These are phyloP conservation scores for Kwoniella europaea DNA, from an alignment of 768 basidiomycete species.

Conservation along the genomic window DNA sequence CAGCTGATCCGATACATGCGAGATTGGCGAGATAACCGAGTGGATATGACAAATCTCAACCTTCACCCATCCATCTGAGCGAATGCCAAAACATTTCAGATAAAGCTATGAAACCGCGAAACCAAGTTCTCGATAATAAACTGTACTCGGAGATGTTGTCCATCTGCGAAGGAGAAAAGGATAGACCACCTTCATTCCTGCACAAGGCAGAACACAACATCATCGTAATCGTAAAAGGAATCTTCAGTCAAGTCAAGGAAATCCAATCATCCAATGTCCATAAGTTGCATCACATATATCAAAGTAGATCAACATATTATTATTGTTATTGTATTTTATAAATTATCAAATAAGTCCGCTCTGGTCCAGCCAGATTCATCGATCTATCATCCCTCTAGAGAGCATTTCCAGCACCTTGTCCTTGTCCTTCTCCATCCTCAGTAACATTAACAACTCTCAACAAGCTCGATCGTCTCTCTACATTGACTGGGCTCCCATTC, in stretches of 20 bases:
- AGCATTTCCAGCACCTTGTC: background rate
- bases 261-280: background rate
- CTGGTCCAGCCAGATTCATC: constrained; percentile 6
- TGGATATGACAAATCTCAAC: background rate
- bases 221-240: too few relatives aligned
- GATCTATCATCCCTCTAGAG: background rate
- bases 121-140: too few relatives aligned
- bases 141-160: too few relatives aligned
- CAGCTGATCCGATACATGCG: background rate
- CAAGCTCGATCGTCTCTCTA: constrained; percentile 30
- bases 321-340: too few relatives aligned
- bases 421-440: constrained; percentile 18
- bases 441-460: constrained; percentile 41
- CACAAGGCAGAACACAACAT: too few relatives aligned
- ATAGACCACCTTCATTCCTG: too few relatives aligned
- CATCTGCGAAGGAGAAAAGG: too few relatives aligned
- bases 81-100: too few relatives aligned
- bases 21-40: background rate
- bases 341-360: background rate
- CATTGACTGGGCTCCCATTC: constrained; percentile 8
- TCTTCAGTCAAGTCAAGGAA: background rate
- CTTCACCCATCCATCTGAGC: background rate
- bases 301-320: background rate
- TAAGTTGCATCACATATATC: background rate
- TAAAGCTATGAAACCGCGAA: too few relatives aligned